A percentile compares a stretch with the other conserved stretches of the same genome.
Evolutionary conservation across 352 stramenopile genomes (phyloP).

Genomic region (Peronospora tabacina): DNA sequence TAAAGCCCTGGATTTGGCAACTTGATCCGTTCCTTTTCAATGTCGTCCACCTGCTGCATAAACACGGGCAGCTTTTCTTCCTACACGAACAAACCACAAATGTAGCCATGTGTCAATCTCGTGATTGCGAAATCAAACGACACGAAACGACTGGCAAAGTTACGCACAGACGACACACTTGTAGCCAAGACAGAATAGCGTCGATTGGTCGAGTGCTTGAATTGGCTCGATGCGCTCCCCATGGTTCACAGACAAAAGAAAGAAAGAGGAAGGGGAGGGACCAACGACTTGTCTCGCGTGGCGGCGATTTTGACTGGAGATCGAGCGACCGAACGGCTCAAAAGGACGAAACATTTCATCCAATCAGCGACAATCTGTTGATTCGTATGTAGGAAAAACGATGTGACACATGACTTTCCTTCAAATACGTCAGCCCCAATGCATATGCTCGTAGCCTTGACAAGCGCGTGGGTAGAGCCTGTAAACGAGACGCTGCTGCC

Average conservation of each 20-base stretch:
- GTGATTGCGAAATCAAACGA: too few relatives aligned
- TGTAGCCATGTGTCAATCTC: background rate
- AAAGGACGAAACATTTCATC: constrained; percentile 8
- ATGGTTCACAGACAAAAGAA: constrained; percentile 17
- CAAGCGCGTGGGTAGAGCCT: constrained; percentile 36
- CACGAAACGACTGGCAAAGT: background rate
- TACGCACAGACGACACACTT: constrained; percentile 40
- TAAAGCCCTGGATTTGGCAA: constrained; percentile 79
- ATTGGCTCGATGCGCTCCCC: constrained; percentile 44
- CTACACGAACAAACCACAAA: constrained; percentile 5
- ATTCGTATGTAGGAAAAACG: constrained; percentile 12
- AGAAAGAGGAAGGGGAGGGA: constrained; percentile 1
- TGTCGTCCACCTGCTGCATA: constrained; percentile 77
- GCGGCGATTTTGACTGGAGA: constrained; percentile 27
- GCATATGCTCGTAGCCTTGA: constrained; percentile 41
- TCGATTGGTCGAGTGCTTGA: constrained; percentile 12
- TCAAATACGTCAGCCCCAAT: constrained; percentile 6
- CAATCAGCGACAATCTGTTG: constrained; percentile 8
- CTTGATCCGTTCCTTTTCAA: constrained; percentile 62
- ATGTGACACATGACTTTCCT: constrained; percentile 10
- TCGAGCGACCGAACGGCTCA: constrained; percentile 26
- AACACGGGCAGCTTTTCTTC: constrained; percentile 56
- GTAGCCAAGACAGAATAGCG: constrained; percentile 62
- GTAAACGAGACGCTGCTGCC: constrained; percentile 29
- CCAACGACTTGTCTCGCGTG: constrained; percentile 10